Evolutionary conservation across 2,329 filamentous ascomycete species (phyloP), one percentile per base, ranked within the genome.

Genomic region (Penicillium sp.): DNA sequence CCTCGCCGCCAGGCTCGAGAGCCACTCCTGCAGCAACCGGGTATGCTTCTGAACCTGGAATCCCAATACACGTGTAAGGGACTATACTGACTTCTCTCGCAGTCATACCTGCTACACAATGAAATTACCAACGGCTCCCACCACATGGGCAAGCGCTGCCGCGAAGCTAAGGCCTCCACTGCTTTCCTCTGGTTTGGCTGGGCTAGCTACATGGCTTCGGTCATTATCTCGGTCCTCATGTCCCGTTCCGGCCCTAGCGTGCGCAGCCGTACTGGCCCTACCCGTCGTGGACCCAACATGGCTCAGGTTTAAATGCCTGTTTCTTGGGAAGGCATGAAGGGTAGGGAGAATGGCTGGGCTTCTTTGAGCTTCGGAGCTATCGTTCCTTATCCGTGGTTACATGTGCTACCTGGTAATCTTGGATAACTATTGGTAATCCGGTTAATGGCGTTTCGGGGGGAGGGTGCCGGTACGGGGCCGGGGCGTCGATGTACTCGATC

Each of bases 101-200:
- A 76, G 74, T 25, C 41, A 0, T 77, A 75, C 58, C 67, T 69
- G 12, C 33, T 41, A n/a, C 48, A 40, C 54, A 79, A 78, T 47
- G 64, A 70, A 7, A 71, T 78, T 53, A 76, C 75, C 52, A 71
- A 73, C 52, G 72, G 74, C 41, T 64, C 74, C 0, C 2, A 53
- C 47, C 53, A 69, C 38, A 58, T 46, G 6, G 40, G 54, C 11
- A 74, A 73, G 52, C 69, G 75, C 43, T 80, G 77, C 59, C 74
- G 72, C 34, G 76, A 80, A 62, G 75, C 75, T 9, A 75, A 79
- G 60, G 76, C 77, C 4, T 62, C 73, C 2, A 68, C 65, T 18
- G 77, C 76, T 0, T 80, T 80, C 67, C 65, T 79, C 41, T 80
- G 75, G 75, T 77, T 80, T 54, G 67, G 64, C 8, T 78, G 72